Evolutionary conservation across 164 flowering plant genomes (phyloP).

Genomic region (Chloranthus sessilifolius): DNA sequence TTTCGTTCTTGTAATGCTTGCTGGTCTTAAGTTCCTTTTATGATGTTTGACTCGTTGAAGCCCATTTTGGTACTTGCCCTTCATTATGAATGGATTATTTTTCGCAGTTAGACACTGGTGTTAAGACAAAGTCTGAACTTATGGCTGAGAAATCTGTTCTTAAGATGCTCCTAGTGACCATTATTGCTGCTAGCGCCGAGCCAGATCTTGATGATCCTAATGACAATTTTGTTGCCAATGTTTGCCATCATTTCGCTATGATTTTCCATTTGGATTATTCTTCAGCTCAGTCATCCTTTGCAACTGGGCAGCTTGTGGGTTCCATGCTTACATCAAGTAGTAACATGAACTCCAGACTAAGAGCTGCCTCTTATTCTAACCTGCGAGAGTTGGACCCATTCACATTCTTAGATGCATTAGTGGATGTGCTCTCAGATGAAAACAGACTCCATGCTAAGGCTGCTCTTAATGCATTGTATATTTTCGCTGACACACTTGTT

Average conservation of each 20-base stretch:
- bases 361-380: constrained; percentile 39
- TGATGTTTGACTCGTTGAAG: too few relatives aligned
- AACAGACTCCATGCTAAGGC: constrained; percentile 90
- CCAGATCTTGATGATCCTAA: constrained; percentile 68
- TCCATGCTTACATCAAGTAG: constrained; percentile 39
- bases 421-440: constrained; percentile 90
- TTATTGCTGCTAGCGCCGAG: constrained; percentile 83
- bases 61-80: too few relatives aligned
- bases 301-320: constrained; percentile 39
- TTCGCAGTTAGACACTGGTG: constrained; percentile 89
- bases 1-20: too few relatives aligned
- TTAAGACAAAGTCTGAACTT: constrained; percentile 96
- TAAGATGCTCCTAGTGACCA: constrained; percentile 78
- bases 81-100: too few relatives aligned
- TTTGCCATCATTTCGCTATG: constrained; percentile 97
- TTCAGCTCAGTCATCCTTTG: constrained; percentile 28
- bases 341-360: constrained; percentile 18
- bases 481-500: constrained; percentile 83
- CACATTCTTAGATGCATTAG: constrained; percentile 91
- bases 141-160: constrained; percentile 97
- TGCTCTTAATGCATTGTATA: constrained; percentile 72
- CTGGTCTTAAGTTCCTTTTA: too few relatives aligned
- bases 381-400: constrained; percentile 89
- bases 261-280: constrained; percentile 67
- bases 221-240: constrained; percentile 73